Percentiles rank a stretch among this genome's conserved stretches.
Evolutionary conservation across 164 flowering plant genomes (phyloP).

Genomic region (Litsea cubeba): DNA sequence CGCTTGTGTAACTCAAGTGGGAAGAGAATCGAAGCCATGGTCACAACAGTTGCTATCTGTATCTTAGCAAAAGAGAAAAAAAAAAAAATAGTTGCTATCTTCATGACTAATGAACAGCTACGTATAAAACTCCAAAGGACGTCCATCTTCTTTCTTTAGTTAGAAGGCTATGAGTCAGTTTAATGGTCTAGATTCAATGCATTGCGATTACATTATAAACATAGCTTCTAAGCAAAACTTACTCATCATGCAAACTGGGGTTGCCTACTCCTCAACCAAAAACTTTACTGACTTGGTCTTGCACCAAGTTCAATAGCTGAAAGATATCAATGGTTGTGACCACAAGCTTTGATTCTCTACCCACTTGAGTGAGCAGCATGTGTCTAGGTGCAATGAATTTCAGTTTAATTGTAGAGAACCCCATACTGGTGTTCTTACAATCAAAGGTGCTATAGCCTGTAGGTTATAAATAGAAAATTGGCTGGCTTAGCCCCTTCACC

Average conservation of each 20-base stretch:
- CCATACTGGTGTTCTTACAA: not conserved
- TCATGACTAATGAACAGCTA: no score
- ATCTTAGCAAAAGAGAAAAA: not conserved
- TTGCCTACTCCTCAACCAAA: not conserved
- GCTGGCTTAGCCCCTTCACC: not conserved
- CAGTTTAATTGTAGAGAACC: not conserved
- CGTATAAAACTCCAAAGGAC: no score
- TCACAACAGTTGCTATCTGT: not conserved
- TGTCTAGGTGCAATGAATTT: conserved; percentile 2
- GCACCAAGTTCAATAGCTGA: not conserved
- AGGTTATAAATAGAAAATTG: not conserved
- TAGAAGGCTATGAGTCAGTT: no score
- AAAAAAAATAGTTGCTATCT: no score
- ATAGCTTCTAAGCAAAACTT: not conserved
- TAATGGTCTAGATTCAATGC: not conserved
- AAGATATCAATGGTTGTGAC: not conserved
- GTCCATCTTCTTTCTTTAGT: no score
- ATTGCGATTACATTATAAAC: not conserved
- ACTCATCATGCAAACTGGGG: not conserved
- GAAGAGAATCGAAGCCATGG: not conserved
- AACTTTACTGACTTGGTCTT: not conserved
- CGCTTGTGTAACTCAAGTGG: not conserved
- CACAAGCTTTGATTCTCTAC: not conserved
- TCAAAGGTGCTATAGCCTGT: not conserved
- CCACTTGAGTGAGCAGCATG: not conserved